Percentiles rank a stretch among this genome's conserved stretches.
These are phyloP conservation scores for Debaryomyces udenii DNA, from an alignment of 1,139 yeast genomes.

Conservation along the genomic window DNA sequence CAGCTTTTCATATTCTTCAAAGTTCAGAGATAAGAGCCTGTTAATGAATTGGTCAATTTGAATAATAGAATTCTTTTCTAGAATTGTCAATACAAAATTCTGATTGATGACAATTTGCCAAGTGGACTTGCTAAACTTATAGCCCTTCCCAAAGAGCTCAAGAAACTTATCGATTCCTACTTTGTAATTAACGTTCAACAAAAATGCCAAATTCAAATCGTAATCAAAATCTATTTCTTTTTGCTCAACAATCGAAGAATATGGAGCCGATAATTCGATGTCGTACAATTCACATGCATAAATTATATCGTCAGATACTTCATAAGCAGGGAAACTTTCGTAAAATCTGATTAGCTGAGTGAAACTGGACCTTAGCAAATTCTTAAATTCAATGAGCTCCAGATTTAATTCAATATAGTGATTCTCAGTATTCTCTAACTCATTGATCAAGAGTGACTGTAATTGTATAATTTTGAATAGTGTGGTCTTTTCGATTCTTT, in stretches of 20 bases:
- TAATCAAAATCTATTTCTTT: slow-evolving; percentile 16
- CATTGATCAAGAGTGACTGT: slow-evolving; percentile 47
- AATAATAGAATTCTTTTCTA: slow-evolving; percentile 23
- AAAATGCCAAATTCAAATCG: slow-evolving; percentile 30
- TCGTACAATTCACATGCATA: slow-evolving; percentile 21
- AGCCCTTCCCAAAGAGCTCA: slow-evolving; percentile 31
- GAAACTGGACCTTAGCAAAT: slow-evolving; percentile 24
- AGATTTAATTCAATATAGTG: slow-evolving; percentile 45
- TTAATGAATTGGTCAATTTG: slow-evolving; percentile 27
- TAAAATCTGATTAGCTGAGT: slow-evolving; percentile 13
- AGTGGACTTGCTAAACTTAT: slow-evolving; percentile 33
- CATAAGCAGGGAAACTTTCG: slow-evolving; percentile 8
- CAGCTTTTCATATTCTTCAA: slow-evolving; percentile 19
- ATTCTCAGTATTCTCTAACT: slow-evolving; percentile 55
- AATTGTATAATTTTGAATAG: slow-evolving; percentile 29
- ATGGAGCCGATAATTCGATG: slow-evolving; percentile 10
- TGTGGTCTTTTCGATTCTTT: slow-evolving; percentile 11
- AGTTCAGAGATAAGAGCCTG: slow-evolving; percentile 27
- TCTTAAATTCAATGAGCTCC: slow-evolving; percentile 35
- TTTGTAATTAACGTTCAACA: slow-evolving; percentile 34
- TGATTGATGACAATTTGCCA: slow-evolving; percentile 39
- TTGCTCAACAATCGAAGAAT: not conserved
- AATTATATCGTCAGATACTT: slow-evolving; percentile 24
- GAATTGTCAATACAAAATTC: slow-evolving; percentile 27
- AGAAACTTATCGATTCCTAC: slow-evolving; percentile 33